Evolutionary conservation across 192 early-diverging fungal species (phyloP).

Genomic region (Backusella psychrophila): DNA sequence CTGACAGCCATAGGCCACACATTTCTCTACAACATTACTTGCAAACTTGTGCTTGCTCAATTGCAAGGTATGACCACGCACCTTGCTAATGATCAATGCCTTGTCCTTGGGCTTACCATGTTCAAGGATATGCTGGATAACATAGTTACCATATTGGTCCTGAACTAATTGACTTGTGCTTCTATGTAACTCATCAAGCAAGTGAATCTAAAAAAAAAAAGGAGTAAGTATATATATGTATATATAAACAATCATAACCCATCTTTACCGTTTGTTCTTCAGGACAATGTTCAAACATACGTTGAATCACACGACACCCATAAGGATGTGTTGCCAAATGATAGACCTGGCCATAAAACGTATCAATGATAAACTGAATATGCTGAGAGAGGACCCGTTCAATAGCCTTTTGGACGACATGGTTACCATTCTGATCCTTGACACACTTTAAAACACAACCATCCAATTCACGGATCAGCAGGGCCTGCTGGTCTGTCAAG

Average conservation of each 20-base stretch:
- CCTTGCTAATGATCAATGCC: slow-evolving; percentile 80
- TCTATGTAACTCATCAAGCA: slow-evolving; percentile 95
- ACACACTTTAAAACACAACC: slow-evolving; percentile 97
- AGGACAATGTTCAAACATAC: slow-evolving; percentile 98
- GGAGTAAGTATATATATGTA: neutral
- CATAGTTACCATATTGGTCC: slow-evolving; percentile 99
- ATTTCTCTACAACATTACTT: slow-evolving; percentile 98
- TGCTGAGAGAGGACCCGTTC: slow-evolving; percentile 92
- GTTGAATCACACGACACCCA: slow-evolving; percentile 98
- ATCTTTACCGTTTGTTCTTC: slow-evolving; percentile 71
- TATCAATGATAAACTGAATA: slow-evolving; percentile 95
- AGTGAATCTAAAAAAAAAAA: slow-evolving; percentile 48
- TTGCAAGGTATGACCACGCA: slow-evolving; percentile 87
- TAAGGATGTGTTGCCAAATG: slow-evolving; percentile 97
- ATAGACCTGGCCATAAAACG: slow-evolving; percentile 97
- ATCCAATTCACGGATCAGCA: slow-evolving; percentile 88
- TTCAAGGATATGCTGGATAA: slow-evolving; percentile 98
- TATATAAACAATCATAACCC: neutral
- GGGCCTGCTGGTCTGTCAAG: slow-evolving; percentile 84
- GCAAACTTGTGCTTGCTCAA: slow-evolving; percentile 99
- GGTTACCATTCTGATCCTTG: slow-evolving; percentile 99
- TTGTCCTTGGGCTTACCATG: slow-evolving; percentile 89
- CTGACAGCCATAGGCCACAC: slow-evolving; percentile 89
- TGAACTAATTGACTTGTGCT: slow-evolving; percentile 91
- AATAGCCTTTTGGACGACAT: slow-evolving; percentile 99